These are phyloP conservation scores for Colletotrichum lini DNA, from an alignment of 2,329 filamentous ascomycete species.

Conservation along the genomic window DNA sequence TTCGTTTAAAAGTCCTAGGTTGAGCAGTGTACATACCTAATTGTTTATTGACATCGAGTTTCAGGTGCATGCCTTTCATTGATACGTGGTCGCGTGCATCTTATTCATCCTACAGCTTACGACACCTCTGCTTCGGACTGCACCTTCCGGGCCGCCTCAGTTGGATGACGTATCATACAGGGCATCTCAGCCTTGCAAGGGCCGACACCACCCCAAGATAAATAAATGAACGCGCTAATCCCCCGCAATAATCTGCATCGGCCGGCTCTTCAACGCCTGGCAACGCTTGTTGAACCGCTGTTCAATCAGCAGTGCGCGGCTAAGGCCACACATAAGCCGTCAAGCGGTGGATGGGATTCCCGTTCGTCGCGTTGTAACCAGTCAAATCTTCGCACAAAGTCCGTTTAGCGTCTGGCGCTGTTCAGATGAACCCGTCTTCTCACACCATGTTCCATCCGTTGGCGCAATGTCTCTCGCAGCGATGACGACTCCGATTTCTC, in stretches of 20 bases:
- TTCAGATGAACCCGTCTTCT: slow-evolving; percentile 15
- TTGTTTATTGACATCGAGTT: neutral
- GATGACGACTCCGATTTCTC: neutral
- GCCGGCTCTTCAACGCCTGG: slow-evolving; percentile 9
- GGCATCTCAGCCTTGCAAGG: slow-evolving; percentile 20
- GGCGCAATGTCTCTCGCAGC: neutral
- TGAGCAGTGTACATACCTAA: neutral
- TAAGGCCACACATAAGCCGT: neutral
- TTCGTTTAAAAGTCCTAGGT: neutral
- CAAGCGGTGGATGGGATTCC: neutral
- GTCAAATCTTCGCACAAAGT: neutral
- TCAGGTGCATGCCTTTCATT: neutral
- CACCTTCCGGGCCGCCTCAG: neutral
- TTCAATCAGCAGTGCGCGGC: neutral
- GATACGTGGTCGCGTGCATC: no score
- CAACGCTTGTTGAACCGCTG: neutral
- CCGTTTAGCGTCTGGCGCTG: neutral
- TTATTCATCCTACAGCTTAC: neutral
- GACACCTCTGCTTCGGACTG: neutral
- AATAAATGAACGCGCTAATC: slow-evolving; percentile 10
- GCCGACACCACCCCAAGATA: slow-evolving; percentile 2
- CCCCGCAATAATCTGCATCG: slow-evolving; percentile 22
- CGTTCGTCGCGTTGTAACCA: neutral
- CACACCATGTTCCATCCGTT: neutral
- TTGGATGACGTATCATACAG: slow-evolving; percentile 36